phyloP scores from a whole-genome alignment of 1,284 basidiomycete genomes.

The Ceratobasidium papillatum region DNA sequence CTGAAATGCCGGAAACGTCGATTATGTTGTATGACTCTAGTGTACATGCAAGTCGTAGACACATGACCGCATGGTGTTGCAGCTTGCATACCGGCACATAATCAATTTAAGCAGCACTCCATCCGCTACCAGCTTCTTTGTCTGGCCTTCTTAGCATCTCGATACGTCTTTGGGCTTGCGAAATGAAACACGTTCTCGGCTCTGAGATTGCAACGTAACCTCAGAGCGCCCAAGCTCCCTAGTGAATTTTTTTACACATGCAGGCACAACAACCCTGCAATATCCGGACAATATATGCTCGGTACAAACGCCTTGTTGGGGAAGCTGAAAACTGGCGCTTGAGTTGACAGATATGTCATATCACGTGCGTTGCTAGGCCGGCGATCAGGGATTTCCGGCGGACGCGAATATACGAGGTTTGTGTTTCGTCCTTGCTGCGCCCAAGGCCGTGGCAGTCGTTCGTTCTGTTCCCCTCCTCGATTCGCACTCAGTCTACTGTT shows the following conservation, averaged over 20 bases:
- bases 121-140: not conserved
- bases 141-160: not conserved
- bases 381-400: slow-evolving; percentile 12
- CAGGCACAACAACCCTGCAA: not conserved
- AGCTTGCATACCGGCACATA: not conserved
- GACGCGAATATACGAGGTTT: slow-evolving; percentile 1
- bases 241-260: not conserved
- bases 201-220: not conserved
- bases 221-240: too few relatives aligned
- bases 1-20: too few relatives aligned
- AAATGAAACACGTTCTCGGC: not conserved
- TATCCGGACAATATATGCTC: not conserved
- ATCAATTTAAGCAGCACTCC: not conserved
- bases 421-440: slow-evolving; percentile 22
- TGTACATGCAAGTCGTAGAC: too few relatives aligned
- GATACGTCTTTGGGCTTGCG: not conserved
- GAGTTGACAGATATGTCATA: slow-evolving; percentile 2
- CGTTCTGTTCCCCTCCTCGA: slow-evolving; percentile 2
- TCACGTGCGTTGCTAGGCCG: slow-evolving; percentile 35
- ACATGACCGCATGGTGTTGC: too few relatives aligned
- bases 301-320: not conserved
- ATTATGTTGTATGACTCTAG: too few relatives aligned
- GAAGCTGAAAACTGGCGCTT: not conserved
- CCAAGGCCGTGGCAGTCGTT: not conserved
- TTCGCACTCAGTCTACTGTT: not conserved